Evolutionary conservation across 768 basidiomycete genomes (phyloP), one percentile per base, ranked within the genome.

Genomic region (Hirschioporus abietinus): DNA sequence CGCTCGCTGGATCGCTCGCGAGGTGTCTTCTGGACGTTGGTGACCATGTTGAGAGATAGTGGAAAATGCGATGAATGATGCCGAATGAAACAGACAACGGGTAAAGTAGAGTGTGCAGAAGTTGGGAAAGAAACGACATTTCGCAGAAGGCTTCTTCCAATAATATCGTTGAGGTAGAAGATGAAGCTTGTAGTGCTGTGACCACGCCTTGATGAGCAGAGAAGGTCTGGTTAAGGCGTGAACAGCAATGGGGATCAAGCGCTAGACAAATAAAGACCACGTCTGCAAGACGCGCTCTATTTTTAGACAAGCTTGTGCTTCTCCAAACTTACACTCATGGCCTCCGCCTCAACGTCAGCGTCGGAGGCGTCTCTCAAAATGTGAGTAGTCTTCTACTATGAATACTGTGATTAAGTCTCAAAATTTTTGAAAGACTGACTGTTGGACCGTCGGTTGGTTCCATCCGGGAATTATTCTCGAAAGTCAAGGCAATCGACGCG

Each of bases 371-470:
- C 73, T 10, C 73, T 78, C 57, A 78, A 77, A 76, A 74, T 77
- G 76, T 77, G 67, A 70, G 76, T 62, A 23, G 17, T 35, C 57
- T 26, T 35, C n/a, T 65, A 8, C 25, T 57, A 59, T n/a, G 25
- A 9, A 17, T 63, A 12, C 27, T 30, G 52, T 25, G 58, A 35
- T 68, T 36, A 74, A 60, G 58, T 61, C 8, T 25, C n/a, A 59
- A 52, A 1, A 10, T 4, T 8, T 35, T 23, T 25, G 26, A 5
- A 61, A 88, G 88, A 70, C 80, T 97, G 65, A 88, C 92, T 6
- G 88, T 96, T 59, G 95, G 95, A 18, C 87, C 95, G 63, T 87
- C 91, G 7, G 78, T 81, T 35, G 95, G 95, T 27, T 84, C 86
- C 0, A 86, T 97, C 72, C 77, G 81, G 35, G 83, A 86, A n/a